These are phyloP conservation scores for Blastobotrys apis DNA, from an alignment of 1,139 yeast species.

Conservation along the genomic window DNA sequence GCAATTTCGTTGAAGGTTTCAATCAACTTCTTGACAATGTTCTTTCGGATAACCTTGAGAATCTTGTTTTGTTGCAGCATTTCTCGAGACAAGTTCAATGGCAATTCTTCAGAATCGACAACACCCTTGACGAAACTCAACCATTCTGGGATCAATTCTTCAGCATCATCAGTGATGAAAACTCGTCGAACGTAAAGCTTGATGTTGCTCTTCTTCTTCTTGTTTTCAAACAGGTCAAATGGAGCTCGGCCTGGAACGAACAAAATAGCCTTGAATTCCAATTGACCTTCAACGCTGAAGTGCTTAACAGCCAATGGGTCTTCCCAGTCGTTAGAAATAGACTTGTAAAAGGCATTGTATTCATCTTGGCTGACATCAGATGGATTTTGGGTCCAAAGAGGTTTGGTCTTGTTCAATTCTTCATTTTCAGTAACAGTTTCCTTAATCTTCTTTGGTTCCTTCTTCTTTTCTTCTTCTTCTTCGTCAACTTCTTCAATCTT, in stretches of 20 bases:
- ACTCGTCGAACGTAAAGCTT: constrained; percentile 99
- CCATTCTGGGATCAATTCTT: constrained; percentile 99
- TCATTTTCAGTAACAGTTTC: constrained; percentile 87
- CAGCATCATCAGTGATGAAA: constrained; percentile 99
- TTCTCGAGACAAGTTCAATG: constrained; percentile 99
- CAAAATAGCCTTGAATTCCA: constrained; percentile 97
- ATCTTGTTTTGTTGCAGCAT: constrained; percentile 99
- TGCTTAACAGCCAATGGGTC: constrained; percentile 99
- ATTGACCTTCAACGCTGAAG: constrained; percentile 99
- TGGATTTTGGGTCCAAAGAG: constrained; percentile 99
- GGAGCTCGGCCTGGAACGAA: constrained; percentile 99
- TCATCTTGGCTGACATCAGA: constrained; percentile 97
- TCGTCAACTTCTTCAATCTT: constrained; percentile 73
- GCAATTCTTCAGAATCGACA: constrained; percentile 99
- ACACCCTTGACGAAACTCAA: constrained; percentile 97
- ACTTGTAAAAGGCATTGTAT: constrained; percentile 98
- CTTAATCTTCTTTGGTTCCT: constrained; percentile 75
- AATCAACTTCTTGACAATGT: constrained; percentile 96
- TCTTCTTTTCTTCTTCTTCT: constrained; percentile 56
- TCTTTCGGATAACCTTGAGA: constrained; percentile 98
- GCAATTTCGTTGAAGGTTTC: constrained; percentile 99
- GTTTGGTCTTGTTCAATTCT: constrained; percentile 98
- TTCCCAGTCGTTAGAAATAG: constrained; percentile 99
- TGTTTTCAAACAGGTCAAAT: constrained; percentile 91
- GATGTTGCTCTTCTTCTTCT: constrained; percentile 99